phyloP scores from a whole-genome alignment of 257 asterid genomes.

The Rauvolfia tetraphylla region DNA sequence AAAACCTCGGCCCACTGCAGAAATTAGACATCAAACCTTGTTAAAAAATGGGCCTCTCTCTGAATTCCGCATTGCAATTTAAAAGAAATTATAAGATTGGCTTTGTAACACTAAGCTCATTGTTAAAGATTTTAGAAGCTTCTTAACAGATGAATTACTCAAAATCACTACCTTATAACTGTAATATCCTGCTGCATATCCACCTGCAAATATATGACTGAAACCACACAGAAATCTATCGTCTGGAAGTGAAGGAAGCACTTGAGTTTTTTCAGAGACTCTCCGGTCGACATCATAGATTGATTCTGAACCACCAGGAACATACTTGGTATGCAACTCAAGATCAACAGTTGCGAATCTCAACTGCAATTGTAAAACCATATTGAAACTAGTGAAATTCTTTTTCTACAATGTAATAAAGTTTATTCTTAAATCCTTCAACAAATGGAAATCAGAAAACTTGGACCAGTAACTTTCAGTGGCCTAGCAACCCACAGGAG shows the following conservation, averaged over 20 bases:
- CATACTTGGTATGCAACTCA: constrained; percentile 73
- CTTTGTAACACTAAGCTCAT: neutral
- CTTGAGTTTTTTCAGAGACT: constrained; percentile 68
- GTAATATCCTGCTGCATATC: constrained; percentile 98
- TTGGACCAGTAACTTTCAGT: neutral
- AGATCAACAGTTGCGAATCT: constrained; percentile 80
- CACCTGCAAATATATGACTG: constrained; percentile 94
- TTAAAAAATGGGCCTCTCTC: neutral
- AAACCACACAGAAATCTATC: constrained; percentile 89
- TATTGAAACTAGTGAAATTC: constrained; percentile 2
- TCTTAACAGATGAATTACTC: neutral
- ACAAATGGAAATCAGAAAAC: neutral
- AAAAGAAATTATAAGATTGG: neutral
- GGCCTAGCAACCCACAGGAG: neutral
- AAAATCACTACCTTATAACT: constrained; percentile 72
- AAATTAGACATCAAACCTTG: constrained; percentile 18
- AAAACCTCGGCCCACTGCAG: constrained; percentile 99
- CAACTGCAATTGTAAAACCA: constrained; percentile 49
- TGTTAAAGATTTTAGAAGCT: neutral
- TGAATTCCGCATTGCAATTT: neutral
- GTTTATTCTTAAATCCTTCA: neutral
- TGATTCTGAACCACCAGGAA: constrained; percentile 84
- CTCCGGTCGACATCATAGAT: constrained; percentile 75
- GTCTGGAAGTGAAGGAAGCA: constrained; percentile 82
- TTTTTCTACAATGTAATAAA: neutral